Evolutionary conservation across 2,329 filamentous ascomycete genomes (phyloP), one percentile per base, ranked within the genome.

Genomic region (Penicillium capsulatum): DNA sequence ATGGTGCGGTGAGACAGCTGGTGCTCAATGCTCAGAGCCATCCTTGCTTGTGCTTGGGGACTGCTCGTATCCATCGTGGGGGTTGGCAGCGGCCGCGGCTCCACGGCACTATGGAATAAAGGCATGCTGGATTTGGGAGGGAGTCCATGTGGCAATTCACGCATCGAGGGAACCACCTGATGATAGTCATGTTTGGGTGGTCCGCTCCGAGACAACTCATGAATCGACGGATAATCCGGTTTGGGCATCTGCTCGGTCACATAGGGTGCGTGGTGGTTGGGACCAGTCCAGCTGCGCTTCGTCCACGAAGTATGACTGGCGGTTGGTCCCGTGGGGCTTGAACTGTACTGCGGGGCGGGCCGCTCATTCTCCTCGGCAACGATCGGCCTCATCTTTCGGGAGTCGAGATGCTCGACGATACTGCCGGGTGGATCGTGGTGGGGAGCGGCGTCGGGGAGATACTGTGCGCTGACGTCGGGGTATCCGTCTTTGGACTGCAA

Each of bases 401-500:
- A 59, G 24, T 75, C 71, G 31, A 63, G 49, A 40, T 64, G 64
- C 17, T 64, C 58, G 15, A 55, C 39, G 20, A 61, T 43, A 29
- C 45, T 54, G 27, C 61, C 55, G 17, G 59, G 61, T 26, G 67
- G 64, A 29, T 71, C 61, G 47, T 70, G 67, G 13, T 55, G 57
- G 20, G 63, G 63, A 34, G 50, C 57, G 15, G 61, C 46, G 34
- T 70, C 68, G 28, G 65, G 60, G 31, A 64, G 36, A 46, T 68
- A 70, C 17, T 65, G 63, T 29, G 42, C 44, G 36, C 49, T 45
- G n/a, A 60, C 52, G 26, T 70, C 66, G 15, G 59, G 47, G 48
- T 70, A 75, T 9, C 72, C 74, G 50, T 90, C 86, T 66, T 94
- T 94, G 14, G 88, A 90, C 66, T 94, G 86, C 34, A 94, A 75